Base-by-base conservation (phyloP, 768 basidiomycete species). In the Vishniacozyma victoriae region DNA sequence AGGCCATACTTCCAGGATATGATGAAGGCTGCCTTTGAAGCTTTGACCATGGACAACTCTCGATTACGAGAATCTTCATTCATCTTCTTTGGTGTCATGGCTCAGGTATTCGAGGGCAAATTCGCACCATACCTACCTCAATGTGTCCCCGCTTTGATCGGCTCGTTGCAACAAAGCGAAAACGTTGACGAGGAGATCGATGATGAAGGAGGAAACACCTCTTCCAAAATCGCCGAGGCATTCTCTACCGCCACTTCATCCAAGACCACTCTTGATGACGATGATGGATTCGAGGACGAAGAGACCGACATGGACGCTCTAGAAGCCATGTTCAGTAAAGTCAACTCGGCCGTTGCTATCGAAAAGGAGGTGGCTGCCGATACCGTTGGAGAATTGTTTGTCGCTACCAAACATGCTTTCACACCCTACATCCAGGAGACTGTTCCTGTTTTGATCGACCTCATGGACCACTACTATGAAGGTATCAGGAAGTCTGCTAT, bases 291-390 rank as follows among this genome's bases (percentile, higher is more conserved):
- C 35, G 73, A 70, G 41, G 71, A 87, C 37, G 87, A 90, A 60
- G 73, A 88, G 41, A 87, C 88, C 60, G 88, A 89, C 50, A 50
- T 67, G n/a, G 70, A 72, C 38, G 72, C 70, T 46, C 57, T 73
- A 38, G 72, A 73, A 41, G 52, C 57, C 35, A 64, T 73, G 73
- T 77, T 88, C 73, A 79, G 90, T 66, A 87, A 90, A 54, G 88
- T 92, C 54, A 93, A 91, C 76, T 88, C 86, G 60, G 92, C 91
- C 18, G 85, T 97, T 57, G 92, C 92, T 35, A 90, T 97, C 47
- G 95, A 99, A 78, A 99, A 99, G 74, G 95, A 99, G 77, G 95
- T 96, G 52, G 92, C 95, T 18, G 89, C 90, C 20, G 92, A 97
- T 69, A 89, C 92, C 4, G 84, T 97, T 56, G 91, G 93, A 52